Conservation (phyloP, 805 yeast species). For the Aciculoconidium aculeatum region DNA sequence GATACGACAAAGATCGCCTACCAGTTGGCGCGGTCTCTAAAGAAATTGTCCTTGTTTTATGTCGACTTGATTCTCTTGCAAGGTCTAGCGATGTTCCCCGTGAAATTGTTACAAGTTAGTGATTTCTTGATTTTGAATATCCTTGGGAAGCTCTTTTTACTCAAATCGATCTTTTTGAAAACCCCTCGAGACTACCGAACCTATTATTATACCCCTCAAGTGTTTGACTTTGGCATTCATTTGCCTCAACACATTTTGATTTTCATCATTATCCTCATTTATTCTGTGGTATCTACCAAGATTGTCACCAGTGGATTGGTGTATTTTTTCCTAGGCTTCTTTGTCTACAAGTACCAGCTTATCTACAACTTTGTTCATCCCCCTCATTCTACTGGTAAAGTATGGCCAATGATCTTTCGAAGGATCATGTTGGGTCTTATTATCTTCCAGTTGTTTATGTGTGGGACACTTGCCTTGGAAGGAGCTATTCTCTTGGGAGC, state of each 20-base stretch:
- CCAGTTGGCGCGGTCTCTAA: slow-evolving; percentile 47
- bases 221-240: slow-evolving; percentile 56
- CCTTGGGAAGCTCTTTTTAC: slow-evolving; percentile 32
- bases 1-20: slow-evolving; percentile 57
- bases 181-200: slow-evolving; percentile 50
- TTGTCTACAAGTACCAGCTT: slow-evolving; percentile 57
- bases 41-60: slow-evolving; percentile 47
- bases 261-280: slow-evolving; percentile 52
- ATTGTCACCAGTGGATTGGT: slow-evolving; percentile 53
- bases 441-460: slow-evolving; percentile 56
- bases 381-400: slow-evolving; percentile 61
- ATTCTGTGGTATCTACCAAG: slow-evolving; percentile 57
- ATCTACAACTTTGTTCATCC: slow-evolving; percentile 59
- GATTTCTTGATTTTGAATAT: slow-evolving; percentile 44
- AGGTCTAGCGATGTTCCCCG: slow-evolving; percentile 62
- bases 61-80: slow-evolving; percentile 62
- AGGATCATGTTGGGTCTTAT: slow-evolving; percentile 50
- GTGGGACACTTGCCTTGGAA: slow-evolving; percentile 57
- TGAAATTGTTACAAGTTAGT: slow-evolving; percentile 49
- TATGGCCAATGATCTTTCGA: slow-evolving; percentile 59
- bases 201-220: slow-evolving; percentile 50
- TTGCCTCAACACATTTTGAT: slow-evolving; percentile 58
- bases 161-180: slow-evolving; percentile 32
- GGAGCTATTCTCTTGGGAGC: slow-evolving; percentile 47
- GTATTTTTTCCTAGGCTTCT: slow-evolving; percentile 51